Evolutionary conservation across 78 protist species (phyloP).

Genomic region (Capsaspora owczarzaki): DNA sequence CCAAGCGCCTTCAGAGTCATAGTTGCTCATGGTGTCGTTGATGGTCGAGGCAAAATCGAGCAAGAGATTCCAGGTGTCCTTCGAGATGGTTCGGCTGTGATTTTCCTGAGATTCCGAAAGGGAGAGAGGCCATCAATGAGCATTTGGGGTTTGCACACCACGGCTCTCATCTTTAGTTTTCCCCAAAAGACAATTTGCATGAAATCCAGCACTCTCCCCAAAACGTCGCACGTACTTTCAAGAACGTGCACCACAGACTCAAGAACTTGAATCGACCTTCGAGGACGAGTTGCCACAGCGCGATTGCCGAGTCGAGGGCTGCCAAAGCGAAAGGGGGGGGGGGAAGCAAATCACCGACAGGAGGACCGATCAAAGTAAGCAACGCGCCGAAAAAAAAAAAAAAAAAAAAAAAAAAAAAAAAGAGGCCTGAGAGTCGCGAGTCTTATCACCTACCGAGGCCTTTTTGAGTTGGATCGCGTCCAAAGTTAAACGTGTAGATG

Average conservation of each 20-base stretch:
- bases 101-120: not conserved
- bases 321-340: too few relatives aligned
- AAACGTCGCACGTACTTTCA: not conserved
- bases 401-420: too few relatives aligned
- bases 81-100: not conserved
- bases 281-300: not conserved
- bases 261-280: not conserved
- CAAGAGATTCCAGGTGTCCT: constrained; percentile 36
- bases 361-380: not conserved
- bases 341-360: not conserved
- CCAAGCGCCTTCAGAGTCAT: constrained; percentile 38
- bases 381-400: not conserved
- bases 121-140: too few relatives aligned
- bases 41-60: constrained; percentile 7
- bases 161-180: too few relatives aligned
- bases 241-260: not conserved
- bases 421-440: not conserved
- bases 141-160: too few relatives aligned
- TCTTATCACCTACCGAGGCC: not conserved
- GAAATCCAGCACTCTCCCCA: not conserved
- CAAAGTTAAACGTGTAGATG: not conserved
- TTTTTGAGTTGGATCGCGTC: not conserved
- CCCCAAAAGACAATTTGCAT: not conserved
- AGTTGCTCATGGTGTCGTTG: constrained; percentile 18
- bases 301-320: not conserved